Percentiles rank a stretch among this genome's conserved stretches.
phyloP scores from a whole-genome alignment of 306 rosid genomes.

The Dryas octopetala region DNA sequence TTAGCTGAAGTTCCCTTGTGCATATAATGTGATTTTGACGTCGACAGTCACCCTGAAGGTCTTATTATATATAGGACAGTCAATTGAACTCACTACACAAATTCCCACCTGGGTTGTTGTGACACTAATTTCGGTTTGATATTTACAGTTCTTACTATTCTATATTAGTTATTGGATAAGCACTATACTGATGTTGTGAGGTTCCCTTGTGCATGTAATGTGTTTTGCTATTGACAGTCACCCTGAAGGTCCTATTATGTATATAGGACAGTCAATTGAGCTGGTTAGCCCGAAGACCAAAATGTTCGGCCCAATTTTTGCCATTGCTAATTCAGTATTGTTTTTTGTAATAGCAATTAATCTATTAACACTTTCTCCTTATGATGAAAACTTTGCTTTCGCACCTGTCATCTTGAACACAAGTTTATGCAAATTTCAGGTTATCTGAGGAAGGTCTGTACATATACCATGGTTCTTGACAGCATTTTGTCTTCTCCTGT shows the following conservation, averaged over 20 bases:
- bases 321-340: not conserved
- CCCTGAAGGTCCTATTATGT: not conserved
- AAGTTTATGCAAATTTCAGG: conserved; percentile 38
- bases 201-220: not conserved
- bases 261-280: not conserved
- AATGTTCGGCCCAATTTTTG: too few species aligned
- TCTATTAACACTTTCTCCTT: not conserved
- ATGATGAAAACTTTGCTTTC: too few species aligned
- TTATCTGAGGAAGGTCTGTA: conserved; percentile 37
- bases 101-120: too few species aligned
- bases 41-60: not conserved
- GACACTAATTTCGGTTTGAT: not conserved
- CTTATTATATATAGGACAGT: not conserved
- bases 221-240: not conserved
- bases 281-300: not conserved
- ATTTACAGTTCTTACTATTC: not conserved
- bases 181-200: not conserved
- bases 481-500: conserved; percentile 74
- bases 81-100: not conserved
- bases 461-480: conserved; percentile 72
- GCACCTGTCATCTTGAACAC: not conserved
- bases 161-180: too few species aligned
- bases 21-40: not conserved
- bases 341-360: not conserved
- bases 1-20: not conserved